A percentile compares a stretch with the other conserved stretches of the same genome.
These are phyloP conservation scores for Odonthalia washingtoniensis DNA, from an alignment of 31 red algal genomes.

Conservation along the genomic window DNA sequence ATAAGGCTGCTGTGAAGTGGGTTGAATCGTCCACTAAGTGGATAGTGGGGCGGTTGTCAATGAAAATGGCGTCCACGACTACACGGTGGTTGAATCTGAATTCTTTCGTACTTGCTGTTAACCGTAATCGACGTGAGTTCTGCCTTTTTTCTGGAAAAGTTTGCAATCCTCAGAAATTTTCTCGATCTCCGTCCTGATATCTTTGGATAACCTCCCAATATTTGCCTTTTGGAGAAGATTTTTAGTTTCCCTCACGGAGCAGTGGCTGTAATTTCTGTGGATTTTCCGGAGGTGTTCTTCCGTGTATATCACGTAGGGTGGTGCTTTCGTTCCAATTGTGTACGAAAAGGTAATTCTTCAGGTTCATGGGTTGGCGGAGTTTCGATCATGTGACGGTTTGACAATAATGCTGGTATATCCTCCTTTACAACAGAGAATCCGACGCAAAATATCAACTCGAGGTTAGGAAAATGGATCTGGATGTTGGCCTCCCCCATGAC, in stretches of 20 bases:
- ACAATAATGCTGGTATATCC: not conserved
- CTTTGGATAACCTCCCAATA: not conserved
- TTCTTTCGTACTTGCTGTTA: slow-evolving; percentile 31
- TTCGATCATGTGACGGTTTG: slow-evolving; percentile 20
- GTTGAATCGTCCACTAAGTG: slow-evolving; percentile 43
- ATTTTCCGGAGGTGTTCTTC: not conserved
- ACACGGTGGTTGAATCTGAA: slow-evolving; percentile 40
- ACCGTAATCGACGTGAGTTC: slow-evolving; percentile 21
- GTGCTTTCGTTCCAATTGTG: slow-evolving; percentile 5
- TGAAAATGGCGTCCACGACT: slow-evolving; percentile 27
- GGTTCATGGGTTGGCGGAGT: not conserved
- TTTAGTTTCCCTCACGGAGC: not conserved
- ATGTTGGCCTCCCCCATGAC: too few relatives aligned
- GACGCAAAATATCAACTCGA: slow-evolving; percentile 15
- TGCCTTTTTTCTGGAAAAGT: not conserved
- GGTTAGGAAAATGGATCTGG: slow-evolving; percentile 19
- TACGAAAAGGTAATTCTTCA: slow-evolving; percentile 19
- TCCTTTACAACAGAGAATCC: not conserved
- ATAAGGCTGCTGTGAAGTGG: slow-evolving; percentile 12
- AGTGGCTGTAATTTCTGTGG: slow-evolving; percentile 22
- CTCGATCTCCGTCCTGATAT: not conserved
- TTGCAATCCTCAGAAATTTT: not conserved
- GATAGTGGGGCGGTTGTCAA: slow-evolving; percentile 12
- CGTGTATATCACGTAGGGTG: slow-evolving; percentile 1
- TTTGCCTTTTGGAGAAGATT: slow-evolving; percentile 4